These are phyloP conservation scores for Botryotinia calthae DNA, from an alignment of 2,329 filamentous ascomycete species.

Conservation along the genomic window DNA sequence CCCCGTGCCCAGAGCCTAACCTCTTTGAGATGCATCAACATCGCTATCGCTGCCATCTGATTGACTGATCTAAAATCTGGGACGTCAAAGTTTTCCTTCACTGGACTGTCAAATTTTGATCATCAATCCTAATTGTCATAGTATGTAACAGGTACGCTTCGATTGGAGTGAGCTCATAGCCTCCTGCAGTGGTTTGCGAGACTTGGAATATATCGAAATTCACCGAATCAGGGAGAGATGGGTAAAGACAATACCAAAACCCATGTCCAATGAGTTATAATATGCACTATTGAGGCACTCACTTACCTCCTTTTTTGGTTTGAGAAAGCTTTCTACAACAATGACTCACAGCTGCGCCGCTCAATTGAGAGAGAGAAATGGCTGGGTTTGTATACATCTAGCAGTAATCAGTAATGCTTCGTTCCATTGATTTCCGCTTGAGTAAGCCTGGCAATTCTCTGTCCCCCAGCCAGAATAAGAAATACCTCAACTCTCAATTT, in stretches of 20 bases:
- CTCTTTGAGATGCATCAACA: neutral
- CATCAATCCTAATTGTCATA: neutral
- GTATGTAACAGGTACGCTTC: neutral
- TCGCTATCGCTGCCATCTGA: slow-evolving; percentile 11
- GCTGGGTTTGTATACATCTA: neutral
- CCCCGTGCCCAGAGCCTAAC: neutral
- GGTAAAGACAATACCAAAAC: no score
- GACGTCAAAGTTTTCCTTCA: neutral
- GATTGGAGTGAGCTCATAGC: neutral
- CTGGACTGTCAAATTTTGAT: neutral
- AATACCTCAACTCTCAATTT: neutral
- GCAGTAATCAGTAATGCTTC: neutral
- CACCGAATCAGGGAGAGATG: neutral
- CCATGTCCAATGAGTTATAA: neutral
- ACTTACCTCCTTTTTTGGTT: neutral
- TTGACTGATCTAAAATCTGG: neutral
- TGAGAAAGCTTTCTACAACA: neutral
- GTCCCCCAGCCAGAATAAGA: neutral
- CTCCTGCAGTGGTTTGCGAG: neutral
- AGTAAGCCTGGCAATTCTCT: neutral
- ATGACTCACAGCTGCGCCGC: neutral
- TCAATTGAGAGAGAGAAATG: neutral
- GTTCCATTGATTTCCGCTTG: neutral
- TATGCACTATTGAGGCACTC: neutral
- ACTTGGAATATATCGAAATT: neutral